Evolutionary conservation across 805 yeast genomes (phyloP), one percentile per base, ranked within the genome.

Genomic region (Wickerhamomyces bisporus): DNA sequence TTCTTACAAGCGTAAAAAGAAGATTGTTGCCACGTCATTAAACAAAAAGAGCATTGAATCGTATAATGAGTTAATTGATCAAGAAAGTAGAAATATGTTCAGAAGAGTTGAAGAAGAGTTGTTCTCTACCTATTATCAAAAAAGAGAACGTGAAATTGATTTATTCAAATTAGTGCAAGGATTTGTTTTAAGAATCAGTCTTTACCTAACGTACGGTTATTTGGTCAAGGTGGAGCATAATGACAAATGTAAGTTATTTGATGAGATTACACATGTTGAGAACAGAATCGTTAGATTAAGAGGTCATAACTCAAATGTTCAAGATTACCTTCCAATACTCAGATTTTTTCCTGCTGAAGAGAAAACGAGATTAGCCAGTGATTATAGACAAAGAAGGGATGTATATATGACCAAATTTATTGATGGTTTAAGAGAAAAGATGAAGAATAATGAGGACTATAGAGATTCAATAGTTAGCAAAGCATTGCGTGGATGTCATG

Each of bases 201-300:
- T 79, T 6, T 52, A 47, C 26, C 39, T 79, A 12, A 71, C 83
- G 0, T 80, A 74, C 53, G 85, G 83, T 0, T 58, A 70, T 31
- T 43, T 53, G 17, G 52, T 79, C 5, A 73, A 77, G 41, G 63
- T 69, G 11, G 65, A 63, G 23, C 56, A 53, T 10, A 38, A 40
- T 10, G 71, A 67, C 13, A 45, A 48, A 7, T 51, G 58, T 38
- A 45, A 41, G 6, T 53, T 77, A 14, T 72, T 75, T n/a, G 64
- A 70, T 24, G 75, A 72, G 36, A 74, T 80, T 21, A 66, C 78
- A 8, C 52, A 59, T 21, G 79, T 75, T 18, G 87, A 80, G 47
- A 77, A 69, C 44, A 56, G 60, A 32, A 79, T 80, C 39, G 74
- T 78, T 26, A 66, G 71, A 32, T 64, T 75, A 38, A 62, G 87